These are phyloP conservation scores for Echinochloa phyllopogon DNA, from an alignment of 176 grass and related monocot genomes.

Conservation along the genomic window DNA sequence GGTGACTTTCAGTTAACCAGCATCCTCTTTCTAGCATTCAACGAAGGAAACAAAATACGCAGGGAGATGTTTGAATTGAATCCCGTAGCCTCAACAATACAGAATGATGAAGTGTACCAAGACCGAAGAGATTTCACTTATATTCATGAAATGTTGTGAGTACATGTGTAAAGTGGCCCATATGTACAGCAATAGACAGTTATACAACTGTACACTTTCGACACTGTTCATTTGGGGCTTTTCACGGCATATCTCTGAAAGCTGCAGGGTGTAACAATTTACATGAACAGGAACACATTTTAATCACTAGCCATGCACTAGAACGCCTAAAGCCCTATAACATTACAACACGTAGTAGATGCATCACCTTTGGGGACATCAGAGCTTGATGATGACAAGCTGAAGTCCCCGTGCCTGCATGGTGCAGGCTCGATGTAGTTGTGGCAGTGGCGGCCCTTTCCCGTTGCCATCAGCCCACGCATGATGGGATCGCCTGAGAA, in stretches of 20 bases:
- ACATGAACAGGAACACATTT: no score
- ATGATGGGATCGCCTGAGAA: no score
- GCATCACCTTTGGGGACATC: no score
- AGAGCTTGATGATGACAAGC: no score
- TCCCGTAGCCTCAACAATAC: neutral
- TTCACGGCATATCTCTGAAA: neutral
- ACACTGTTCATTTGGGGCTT: neutral
- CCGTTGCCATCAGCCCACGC: no score
- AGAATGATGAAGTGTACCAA: neutral
- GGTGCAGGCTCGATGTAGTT: no score
- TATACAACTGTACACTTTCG: neutral
- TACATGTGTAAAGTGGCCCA: conserved; percentile 1
- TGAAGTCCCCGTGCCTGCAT: no score
- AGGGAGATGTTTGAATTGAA: neutral
- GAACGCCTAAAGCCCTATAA: no score
- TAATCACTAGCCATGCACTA: no score
- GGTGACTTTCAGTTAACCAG: neutral
- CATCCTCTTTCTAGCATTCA: neutral
- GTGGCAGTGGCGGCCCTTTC: no score
- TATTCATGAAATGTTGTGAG: neutral
- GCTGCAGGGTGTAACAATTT: neutral
- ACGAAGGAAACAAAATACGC: neutral
- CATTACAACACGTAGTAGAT: no score
- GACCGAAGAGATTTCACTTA: neutral
- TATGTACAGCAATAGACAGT: neutral